phyloP scores from a whole-genome alignment of 495 filamentous ascomycete species.

The Peziza echinospora region DNA sequence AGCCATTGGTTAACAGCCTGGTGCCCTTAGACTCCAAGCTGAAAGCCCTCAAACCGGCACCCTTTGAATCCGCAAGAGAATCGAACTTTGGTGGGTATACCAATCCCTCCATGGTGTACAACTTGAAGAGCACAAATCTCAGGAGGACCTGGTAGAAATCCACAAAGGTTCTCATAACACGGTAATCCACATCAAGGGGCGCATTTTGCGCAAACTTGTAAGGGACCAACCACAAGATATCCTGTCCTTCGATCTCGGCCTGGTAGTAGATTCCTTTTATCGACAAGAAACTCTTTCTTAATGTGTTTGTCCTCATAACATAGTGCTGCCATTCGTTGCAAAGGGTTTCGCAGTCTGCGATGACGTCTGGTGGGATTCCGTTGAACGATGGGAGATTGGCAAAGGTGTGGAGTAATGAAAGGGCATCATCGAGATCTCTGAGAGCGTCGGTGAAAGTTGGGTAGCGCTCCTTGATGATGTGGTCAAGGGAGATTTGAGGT shows the following conservation, averaged over 20 bases:
- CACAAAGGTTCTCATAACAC: slow-evolving; percentile 97
- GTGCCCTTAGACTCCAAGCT: slow-evolving; percentile 54
- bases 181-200: slow-evolving; percentile 82
- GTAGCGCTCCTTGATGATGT: slow-evolving; percentile 94
- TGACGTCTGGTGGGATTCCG: slow-evolving; percentile 75
- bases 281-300: slow-evolving; percentile 87
- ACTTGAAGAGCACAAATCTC: slow-evolving; percentile 82
- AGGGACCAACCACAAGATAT: slow-evolving; percentile 89
- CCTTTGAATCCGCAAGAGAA: slow-evolving; percentile 60
- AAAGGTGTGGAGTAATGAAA: slow-evolving; percentile 93
- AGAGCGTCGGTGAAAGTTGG: slow-evolving; percentile 90
- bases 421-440: slow-evolving; percentile 83
- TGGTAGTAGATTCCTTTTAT: slow-evolving; percentile 99
- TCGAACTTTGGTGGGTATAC: slow-evolving; percentile 93
- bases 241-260: slow-evolving; percentile 77
- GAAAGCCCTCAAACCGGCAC: slow-evolving; percentile 81
- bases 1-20: background rate
- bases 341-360: slow-evolving; percentile 74
- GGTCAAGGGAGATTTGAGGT: slow-evolving; percentile 72
- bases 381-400: slow-evolving; percentile 80
- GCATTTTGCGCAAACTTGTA: slow-evolving; percentile 91
- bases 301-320: slow-evolving; percentile 67
- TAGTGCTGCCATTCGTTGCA: slow-evolving; percentile 94
- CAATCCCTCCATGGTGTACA: slow-evolving; percentile 76
- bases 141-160: slow-evolving; percentile 95